Evolutionary conservation across 805 yeast genomes (phyloP).

Genomic region (Debaryomyces prosopidis): DNA sequence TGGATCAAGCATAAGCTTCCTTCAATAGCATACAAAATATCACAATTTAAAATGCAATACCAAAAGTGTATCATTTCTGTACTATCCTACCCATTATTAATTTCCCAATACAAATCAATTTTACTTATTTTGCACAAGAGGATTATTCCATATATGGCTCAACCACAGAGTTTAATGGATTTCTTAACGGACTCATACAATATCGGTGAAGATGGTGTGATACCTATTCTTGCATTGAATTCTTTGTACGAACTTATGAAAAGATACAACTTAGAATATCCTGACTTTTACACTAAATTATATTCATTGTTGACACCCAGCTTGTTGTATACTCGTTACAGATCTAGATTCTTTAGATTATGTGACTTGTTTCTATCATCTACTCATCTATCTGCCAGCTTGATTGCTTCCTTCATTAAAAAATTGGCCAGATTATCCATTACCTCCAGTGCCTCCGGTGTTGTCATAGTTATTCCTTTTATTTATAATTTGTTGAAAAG

Average conservation of each 20-base stretch:
- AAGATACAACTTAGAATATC: constrained; percentile 82
- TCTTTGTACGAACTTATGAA: constrained; percentile 86
- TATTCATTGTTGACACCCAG: constrained; percentile 78
- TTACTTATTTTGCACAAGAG: constrained; percentile 77
- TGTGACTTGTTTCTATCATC: constrained; percentile 84
- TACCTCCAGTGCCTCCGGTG: constrained; percentile 83
- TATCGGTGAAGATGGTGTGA: constrained; percentile 41
- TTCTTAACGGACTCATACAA: constrained; percentile 86
- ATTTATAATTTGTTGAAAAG: constrained; percentile 83
- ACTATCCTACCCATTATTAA: constrained; percentile 49
- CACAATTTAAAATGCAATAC: constrained; percentile 59
- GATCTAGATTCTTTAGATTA: constrained; percentile 85
- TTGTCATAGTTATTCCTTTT: constrained; percentile 86
- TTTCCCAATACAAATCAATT: constrained; percentile 65
- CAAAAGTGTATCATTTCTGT: constrained; percentile 68
- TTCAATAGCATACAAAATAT: constrained; percentile 34
- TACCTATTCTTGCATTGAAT: constrained; percentile 79
- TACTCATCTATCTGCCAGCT: constrained; percentile 78
- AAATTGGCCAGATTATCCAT: constrained; percentile 72
- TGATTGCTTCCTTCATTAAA: constrained; percentile 89
- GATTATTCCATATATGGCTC: constrained; percentile 75
- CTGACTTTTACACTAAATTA: constrained; percentile 80
- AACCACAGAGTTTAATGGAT: constrained; percentile 88
- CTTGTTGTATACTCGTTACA: constrained; percentile 72
- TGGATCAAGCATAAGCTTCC: constrained; percentile 36